phyloP scores from a whole-genome alignment of 2,329 filamentous ascomycete genomes.

The Fusarium abutilonis region DNA sequence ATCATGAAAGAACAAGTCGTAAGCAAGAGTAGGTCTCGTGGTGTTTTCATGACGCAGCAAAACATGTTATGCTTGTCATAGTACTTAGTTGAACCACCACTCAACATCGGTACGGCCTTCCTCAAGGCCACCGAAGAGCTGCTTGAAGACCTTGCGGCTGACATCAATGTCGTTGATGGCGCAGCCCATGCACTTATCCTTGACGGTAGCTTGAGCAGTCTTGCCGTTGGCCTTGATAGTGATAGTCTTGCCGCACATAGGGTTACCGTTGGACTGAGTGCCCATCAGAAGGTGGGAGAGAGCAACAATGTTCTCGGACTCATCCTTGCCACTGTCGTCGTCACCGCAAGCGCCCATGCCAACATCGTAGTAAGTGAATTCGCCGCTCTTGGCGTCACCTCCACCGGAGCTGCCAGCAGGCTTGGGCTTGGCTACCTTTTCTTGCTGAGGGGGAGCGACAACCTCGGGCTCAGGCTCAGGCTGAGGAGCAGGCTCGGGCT shows the following conservation, averaged over 20 bases:
- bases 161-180: constrained; percentile 65
- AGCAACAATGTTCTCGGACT: constrained; percentile 71
- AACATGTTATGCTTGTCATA: constrained; percentile 8
- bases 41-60: constrained; percentile 21
- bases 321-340: constrained; percentile 66
- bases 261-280: constrained; percentile 70
- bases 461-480: constrained; percentile 32
- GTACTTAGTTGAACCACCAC: constrained; percentile 59
- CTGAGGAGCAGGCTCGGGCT: constrained; percentile 25
- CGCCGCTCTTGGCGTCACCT: constrained; percentile 58
- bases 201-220: constrained; percentile 66
- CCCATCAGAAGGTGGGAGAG: constrained; percentile 74
- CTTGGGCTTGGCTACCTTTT: constrained; percentile 31
- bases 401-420: constrained; percentile 24
- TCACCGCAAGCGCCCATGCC: constrained; percentile 75
- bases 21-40: constrained; percentile 30
- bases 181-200: constrained; percentile 83
- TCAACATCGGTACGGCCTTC: constrained; percentile 54
- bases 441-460: constrained; percentile 23
- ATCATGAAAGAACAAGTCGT: constrained; percentile 42
- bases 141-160: constrained; percentile 64
- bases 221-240: constrained; percentile 70
- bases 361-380: constrained; percentile 78
- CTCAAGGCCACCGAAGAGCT: constrained; percentile 59
- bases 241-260: constrained; percentile 75